These are phyloP conservation scores for Psilocybe cubensis DNA, from an alignment of 768 basidiomycete genomes.

Conservation along the genomic window DNA sequence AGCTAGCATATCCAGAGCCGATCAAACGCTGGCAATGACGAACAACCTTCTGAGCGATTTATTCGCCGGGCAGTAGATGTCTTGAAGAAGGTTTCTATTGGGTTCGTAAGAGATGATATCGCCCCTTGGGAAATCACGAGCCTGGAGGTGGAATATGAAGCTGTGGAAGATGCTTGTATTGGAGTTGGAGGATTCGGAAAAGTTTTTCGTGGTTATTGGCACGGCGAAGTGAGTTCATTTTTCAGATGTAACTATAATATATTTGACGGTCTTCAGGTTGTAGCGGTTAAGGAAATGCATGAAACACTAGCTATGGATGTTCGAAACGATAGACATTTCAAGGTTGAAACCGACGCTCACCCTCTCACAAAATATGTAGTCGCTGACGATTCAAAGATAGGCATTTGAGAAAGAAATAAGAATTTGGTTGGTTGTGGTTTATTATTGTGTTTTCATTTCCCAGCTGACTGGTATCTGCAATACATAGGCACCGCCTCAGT, in stretches of 20 bases:
- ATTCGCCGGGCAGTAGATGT: conserved; percentile 16
- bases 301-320: conserved; percentile 11
- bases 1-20: conserved; percentile 14
- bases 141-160: conserved; percentile 26
- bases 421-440: conserved; percentile 35
- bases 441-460: not conserved
- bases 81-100: conserved; percentile 17
- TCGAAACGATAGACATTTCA: conserved; percentile 22
- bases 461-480: not conserved
- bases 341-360: conserved; percentile 22
- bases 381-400: conserved; percentile 22
- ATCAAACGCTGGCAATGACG: not conserved
- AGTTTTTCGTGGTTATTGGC: conserved; percentile 31
- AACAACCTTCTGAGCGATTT: conserved; percentile 17
- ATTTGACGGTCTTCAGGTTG: conserved; percentile 16
- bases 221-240: conserved; percentile 18
- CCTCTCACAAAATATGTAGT: conserved; percentile 8
- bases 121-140: conserved; percentile 28
- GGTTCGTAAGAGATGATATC: conserved; percentile 10
- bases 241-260: not conserved
- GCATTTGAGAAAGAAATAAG: conserved; percentile 43
- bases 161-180: conserved; percentile 17
- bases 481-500: conserved; percentile 41
- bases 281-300: conserved; percentile 34
- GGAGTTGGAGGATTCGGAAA: conserved; percentile 31